Evolutionary conservation across 1,284 basidiomycete genomes (phyloP), one percentile per base, ranked within the genome.

Genomic region (Ceratobasidium sp.): DNA sequence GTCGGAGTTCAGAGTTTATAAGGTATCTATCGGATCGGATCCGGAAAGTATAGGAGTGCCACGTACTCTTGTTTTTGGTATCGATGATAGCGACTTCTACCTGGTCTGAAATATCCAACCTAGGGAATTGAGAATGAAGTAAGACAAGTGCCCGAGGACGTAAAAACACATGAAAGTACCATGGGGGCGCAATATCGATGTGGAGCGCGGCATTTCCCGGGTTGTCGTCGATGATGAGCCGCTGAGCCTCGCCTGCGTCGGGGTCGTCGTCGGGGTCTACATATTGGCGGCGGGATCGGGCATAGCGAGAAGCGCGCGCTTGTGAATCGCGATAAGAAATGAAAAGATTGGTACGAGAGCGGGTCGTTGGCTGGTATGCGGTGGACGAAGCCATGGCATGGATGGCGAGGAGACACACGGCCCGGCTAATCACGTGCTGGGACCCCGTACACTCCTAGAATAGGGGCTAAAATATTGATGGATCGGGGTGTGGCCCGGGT

Each of bases 301-400:
- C 76, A 71, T 36, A 33, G 58, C 74, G 58, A 8, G 75, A 74
- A 39, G 80, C 80, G 46, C 82, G 82, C 2, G 85, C 82, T 49
- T 69, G 68, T 23, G 93, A 94, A 79, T 98, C 93, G 72, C 96
- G 85, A 78, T 94, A 94, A 9, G 95, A 98, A 69, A 98, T 88
- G 79, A 97, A 99, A 75, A 98, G 87, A 58, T 95, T 86, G 2
- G 96, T 98, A 56, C 96, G 81, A 1, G 92, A 95, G 73, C 96
- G 89, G 19, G 90, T 95, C 33, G 33, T 36, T 5, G 33, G 33
- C 4, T 36, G 33, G 33, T 36, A 36, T 36, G 33, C 33, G 23
- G 78, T 74, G 1, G 77, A 77, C 50, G 73, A 62, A 41, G 49
- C 50, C 23, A 50, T 52, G 50, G 50, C 46, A 14, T 49, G 27